Evolutionary conservation across 2,329 filamentous ascomycete species (phyloP), one percentile per base, ranked within the genome.

Genomic region (Aspergillus japonicus): DNA sequence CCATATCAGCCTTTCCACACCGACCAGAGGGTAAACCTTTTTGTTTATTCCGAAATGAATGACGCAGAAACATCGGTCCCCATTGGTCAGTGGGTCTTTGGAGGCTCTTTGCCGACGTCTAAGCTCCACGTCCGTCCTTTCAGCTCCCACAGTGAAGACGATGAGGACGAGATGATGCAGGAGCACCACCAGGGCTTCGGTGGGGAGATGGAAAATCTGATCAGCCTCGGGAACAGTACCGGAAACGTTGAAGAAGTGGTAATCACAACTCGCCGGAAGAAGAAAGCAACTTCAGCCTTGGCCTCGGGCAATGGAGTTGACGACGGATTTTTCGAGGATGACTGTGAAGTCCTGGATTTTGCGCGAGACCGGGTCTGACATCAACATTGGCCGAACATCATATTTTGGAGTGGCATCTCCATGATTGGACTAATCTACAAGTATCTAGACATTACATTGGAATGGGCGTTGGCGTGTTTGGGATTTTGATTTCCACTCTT

Each of bases 1-100:
- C 92, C 94, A 2, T 98, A 96, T 69, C 93, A 96, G 69, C 94
- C 95, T 1, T 97, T 98, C 79, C 94, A 98, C 73, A 95, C 93
- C 0, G 93, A 98, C 70, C 85, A 87, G 57, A 87, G 94, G 3
- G 90, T 98, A 49, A 86, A 83, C n/a, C 81, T 97, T 29, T 90
- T 87, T 66, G 84, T 92, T 47, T 90, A 89, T 70, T 76, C 71
- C 68, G 55, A 67, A 7, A 62, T 61, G 33, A 77, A 70, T 21
- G 68, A 82, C 24, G 77, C 82, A 52, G 77, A 80, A 44, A 69
- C 71, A 31, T 60, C 72, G 19, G 62, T 70, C 35, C 62, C 67
- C 47, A 62, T 63, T 26, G 72, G 70, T 72, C 57, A 73, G 16
- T 86, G 84, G 84, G 78, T 82, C 2, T 86, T 86, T 66, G 84